Percentiles rank a stretch among this genome's conserved stretches.
Conservation (phyloP, 495 filamentous ascomycete species). For the Clavariopsis aquatica region DNA sequence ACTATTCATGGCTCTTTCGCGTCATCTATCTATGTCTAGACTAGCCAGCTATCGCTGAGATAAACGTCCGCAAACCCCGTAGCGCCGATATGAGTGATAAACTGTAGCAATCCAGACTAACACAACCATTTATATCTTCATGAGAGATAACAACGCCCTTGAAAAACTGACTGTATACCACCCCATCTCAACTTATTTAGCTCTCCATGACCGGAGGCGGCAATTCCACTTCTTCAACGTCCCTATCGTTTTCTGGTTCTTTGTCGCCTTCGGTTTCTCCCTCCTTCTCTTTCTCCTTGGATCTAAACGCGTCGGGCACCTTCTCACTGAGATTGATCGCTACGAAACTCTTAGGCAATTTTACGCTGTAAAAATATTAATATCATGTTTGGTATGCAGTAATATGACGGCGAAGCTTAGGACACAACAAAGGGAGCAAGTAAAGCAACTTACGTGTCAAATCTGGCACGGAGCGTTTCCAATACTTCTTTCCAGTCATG, state of each 20-base stretch:
- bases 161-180: too few relatives aligned
- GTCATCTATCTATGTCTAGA: too few relatives aligned
- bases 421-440: neutral
- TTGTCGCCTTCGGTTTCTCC: neutral
- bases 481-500: conserved; percentile 93
- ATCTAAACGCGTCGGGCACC: conserved; percentile 45
- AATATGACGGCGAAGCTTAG: neutral
- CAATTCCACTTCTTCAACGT: conserved; percentile 3
- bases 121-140: too few relatives aligned
- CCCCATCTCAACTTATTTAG: neutral
- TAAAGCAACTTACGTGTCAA: conserved; percentile 72
- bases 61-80: too few relatives aligned
- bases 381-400: neutral
- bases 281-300: neutral
- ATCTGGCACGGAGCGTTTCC: conserved; percentile 89
- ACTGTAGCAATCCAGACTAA: too few relatives aligned
- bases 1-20: too few relatives aligned
- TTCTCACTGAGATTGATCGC: conserved; percentile 86
- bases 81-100: too few relatives aligned
- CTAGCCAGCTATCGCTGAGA: too few relatives aligned
- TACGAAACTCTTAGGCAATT: conserved; percentile 89
- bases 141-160: neutral
- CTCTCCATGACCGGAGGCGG: conserved; percentile 4
- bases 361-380: conserved; percentile 61
- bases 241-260: neutral